Conservation (phyloP, 768 basidiomycete genomes). For the Flagelloscypha sp. region DNA sequence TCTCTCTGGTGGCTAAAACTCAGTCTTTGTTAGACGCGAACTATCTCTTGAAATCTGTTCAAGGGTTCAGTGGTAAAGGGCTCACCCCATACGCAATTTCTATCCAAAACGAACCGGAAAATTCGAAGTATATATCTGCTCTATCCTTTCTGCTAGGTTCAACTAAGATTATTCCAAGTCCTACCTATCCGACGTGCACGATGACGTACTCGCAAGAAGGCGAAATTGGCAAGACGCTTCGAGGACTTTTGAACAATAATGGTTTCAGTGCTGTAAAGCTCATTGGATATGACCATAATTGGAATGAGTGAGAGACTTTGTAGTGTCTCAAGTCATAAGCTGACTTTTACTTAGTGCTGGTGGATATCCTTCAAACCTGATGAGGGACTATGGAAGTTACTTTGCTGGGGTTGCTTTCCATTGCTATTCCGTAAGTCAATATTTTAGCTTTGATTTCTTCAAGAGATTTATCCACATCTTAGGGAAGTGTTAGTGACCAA, state of each 20-base stretch:
- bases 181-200: conserved; percentile 59
- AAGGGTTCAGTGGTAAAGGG: conserved; percentile 58
- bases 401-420: conserved; percentile 67
- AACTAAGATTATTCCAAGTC: conserved; percentile 52
- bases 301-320: too few relatives aligned
- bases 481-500: conserved; percentile 45
- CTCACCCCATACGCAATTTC: conserved; percentile 53
- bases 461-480: conserved; percentile 1
- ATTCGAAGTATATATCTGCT: conserved; percentile 12
- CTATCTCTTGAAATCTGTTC: conserved; percentile 65
- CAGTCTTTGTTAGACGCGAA: conserved; percentile 42
- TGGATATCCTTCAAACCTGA: conserved; percentile 54
- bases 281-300: conserved; percentile 69
- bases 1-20: conserved; percentile 7
- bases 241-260: conserved; percentile 53
- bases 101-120: conserved; percentile 50
- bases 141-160: conserved; percentile 7
- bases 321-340: too few relatives aligned
- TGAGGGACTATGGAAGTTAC: conserved; percentile 46
- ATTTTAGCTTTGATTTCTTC: not conserved
- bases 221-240: conserved; percentile 45
- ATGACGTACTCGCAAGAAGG: conserved; percentile 51
- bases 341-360: too few relatives aligned
- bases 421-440: conserved; percentile 42
- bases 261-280: conserved; percentile 53